Conservation (phyloP, 2,329 filamentous ascomycete species). For the Calycina herbarum region DNA sequence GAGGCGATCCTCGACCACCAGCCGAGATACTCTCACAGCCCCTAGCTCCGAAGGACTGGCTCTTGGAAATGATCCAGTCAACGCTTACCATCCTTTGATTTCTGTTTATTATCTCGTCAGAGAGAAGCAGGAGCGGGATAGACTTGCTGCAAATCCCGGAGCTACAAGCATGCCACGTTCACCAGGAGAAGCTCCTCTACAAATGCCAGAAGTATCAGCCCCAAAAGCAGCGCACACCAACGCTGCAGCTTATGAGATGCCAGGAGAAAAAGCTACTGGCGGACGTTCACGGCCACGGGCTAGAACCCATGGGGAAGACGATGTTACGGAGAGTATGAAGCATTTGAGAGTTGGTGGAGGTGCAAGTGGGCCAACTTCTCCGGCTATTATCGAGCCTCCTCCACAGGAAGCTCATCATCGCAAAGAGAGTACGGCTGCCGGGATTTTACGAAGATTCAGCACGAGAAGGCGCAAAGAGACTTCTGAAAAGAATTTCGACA, state of each 20-base stretch:
- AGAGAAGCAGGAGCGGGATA: slow-evolving; percentile 87
- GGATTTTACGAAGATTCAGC: slow-evolving; percentile 85
- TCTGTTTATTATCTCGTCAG: slow-evolving; percentile 96
- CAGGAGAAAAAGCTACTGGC: slow-evolving; percentile 83
- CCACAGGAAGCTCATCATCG: slow-evolving; percentile 60
- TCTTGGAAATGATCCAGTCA: slow-evolving; percentile 81
- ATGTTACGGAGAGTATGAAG: slow-evolving; percentile 73
- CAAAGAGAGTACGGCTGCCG: slow-evolving; percentile 85
- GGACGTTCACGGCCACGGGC: slow-evolving; percentile 81
- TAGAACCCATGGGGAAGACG: slow-evolving; percentile 92
- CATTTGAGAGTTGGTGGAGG: slow-evolving; percentile 56
- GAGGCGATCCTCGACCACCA: slow-evolving; percentile 82
- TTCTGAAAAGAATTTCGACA: slow-evolving; percentile 53
- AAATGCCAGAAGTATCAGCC: slow-evolving; percentile 73
- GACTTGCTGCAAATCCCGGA: slow-evolving; percentile 56
- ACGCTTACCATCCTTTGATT: slow-evolving; percentile 87
- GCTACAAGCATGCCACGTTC: slow-evolving; percentile 56
- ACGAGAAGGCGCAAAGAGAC: slow-evolving; percentile 75
- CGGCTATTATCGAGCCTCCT: slow-evolving; percentile 56
- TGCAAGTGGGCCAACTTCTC: slow-evolving; percentile 46
- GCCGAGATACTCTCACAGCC: slow-evolving; percentile 79
- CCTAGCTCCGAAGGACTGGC: slow-evolving; percentile 86
- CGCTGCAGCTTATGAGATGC: slow-evolving; percentile 78
- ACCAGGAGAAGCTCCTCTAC: slow-evolving; percentile 52
- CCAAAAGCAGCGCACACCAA: slow-evolving; percentile 92